Conservation (phyloP, 345 rosid genomes). For the Acer negundo region DNA sequence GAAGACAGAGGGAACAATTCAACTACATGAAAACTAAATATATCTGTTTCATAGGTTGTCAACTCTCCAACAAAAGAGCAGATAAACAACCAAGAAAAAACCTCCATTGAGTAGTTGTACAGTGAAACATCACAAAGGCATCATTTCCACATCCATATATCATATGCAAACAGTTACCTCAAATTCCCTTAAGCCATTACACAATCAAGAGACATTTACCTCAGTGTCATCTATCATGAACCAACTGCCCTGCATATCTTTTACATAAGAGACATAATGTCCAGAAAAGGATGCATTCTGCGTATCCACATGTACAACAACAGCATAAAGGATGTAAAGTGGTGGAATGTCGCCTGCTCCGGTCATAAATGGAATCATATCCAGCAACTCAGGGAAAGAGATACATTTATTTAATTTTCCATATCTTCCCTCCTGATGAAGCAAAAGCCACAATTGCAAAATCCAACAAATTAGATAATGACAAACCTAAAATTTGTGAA, state of each 20-base stretch:
- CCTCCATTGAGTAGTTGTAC: not conserved
- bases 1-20: not conserved
- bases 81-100: not conserved
- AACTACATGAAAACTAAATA: not conserved
- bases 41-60: not conserved
- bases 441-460: slow-evolving; percentile 15
- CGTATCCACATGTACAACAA: slow-evolving; percentile 84
- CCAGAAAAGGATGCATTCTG: slow-evolving; percentile 83
- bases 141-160: not conserved
- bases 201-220: slow-evolving; percentile 38
- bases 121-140: not conserved
- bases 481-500: slow-evolving; percentile 3
- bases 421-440: slow-evolving; percentile 71
- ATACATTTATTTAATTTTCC: slow-evolving; percentile 80
- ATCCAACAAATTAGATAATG: not conserved
- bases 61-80: not conserved
- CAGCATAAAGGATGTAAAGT: slow-evolving; percentile 73
- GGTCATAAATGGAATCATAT: slow-evolving; percentile 84
- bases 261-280: slow-evolving; percentile 79
- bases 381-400: slow-evolving; percentile 79
- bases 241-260: slow-evolving; percentile 73
- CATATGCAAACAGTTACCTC: not conserved
- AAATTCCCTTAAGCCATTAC: not conserved
- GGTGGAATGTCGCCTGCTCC: slow-evolving; percentile 70
- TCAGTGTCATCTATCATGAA: slow-evolving; percentile 77